phyloP scores from a whole-genome alignment of 169 alveolate genomes.

The Plasmodium relictum region DNA sequence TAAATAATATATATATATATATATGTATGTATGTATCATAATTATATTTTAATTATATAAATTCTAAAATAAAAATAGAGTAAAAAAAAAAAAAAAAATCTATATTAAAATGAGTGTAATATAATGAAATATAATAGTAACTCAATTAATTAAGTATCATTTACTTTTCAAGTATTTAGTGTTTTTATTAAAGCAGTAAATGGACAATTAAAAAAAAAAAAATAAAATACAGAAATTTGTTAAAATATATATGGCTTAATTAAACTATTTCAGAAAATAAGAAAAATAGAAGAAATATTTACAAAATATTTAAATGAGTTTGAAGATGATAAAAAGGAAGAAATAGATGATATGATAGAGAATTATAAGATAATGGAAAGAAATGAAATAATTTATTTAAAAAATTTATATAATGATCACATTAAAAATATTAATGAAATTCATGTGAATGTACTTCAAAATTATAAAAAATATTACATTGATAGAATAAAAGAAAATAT shows the following conservation, averaged over 20 bases:
- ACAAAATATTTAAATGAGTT: conserved; percentile 33
- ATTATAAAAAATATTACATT: conserved; percentile 54
- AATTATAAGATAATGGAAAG: conserved; percentile 51
- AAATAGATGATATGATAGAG: conserved; percentile 57
- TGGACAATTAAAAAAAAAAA: neutral
- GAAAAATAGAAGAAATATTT: conserved; percentile 32
- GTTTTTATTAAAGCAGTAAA: neutral
- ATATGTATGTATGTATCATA: neutral
- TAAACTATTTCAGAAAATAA: conserved; percentile 32
- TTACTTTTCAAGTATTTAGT: neutral
- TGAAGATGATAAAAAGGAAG: conserved; percentile 52
- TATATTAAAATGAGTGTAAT: too few relatives aligned
- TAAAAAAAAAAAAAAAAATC: too few relatives aligned
- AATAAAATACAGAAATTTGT: neutral
- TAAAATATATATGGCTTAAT: neutral
- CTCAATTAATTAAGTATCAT: too few relatives aligned
- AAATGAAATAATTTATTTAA: conserved; percentile 54
- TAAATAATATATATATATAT: neutral
- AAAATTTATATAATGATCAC: conserved; percentile 61
- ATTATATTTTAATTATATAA: too few relatives aligned
- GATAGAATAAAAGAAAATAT: conserved; percentile 49
- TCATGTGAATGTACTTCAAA: conserved; percentile 19
- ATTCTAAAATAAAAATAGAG: too few relatives aligned
- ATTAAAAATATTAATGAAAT: conserved; percentile 55
- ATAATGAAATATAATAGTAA: too few relatives aligned